phyloP scores from a whole-genome alignment of 2,329 filamentous ascomycete species.

The Ilyonectria mors-panacis region DNA sequence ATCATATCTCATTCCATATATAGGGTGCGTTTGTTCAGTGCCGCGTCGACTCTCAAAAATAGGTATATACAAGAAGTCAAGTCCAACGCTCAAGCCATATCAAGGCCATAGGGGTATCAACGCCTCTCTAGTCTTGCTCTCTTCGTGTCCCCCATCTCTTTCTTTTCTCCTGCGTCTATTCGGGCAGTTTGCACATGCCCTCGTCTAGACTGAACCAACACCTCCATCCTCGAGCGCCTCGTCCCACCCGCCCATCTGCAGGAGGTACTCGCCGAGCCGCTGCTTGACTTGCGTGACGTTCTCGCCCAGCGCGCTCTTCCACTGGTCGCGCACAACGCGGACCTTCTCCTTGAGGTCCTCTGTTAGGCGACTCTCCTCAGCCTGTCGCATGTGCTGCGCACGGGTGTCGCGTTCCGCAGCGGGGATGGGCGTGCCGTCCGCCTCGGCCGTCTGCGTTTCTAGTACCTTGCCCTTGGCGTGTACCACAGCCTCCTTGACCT shows the following conservation, averaged over 20 bases:
- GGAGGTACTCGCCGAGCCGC: conserved; percentile 80
- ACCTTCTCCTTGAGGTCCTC: conserved; percentile 95
- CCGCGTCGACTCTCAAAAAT: conserved; percentile 11
- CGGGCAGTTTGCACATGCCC: conserved; percentile 10
- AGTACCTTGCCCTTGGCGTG: conserved; percentile 77
- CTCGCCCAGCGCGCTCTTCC: conserved; percentile 88
- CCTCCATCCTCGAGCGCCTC: conserved; percentile 76
- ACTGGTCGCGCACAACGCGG: conserved; percentile 89
- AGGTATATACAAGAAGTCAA: conserved; percentile 37
- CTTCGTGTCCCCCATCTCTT: conserved; percentile 11
- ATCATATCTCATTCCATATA: conserved; percentile 30
- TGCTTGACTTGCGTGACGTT: conserved; percentile 81
- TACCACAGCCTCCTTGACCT: conserved; percentile 86
- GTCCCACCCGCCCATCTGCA: conserved; percentile 89
- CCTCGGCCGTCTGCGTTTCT: conserved; percentile 72
- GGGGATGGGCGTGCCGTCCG: conserved; percentile 50
- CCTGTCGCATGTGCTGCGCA: conserved; percentile 70
- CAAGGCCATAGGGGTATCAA: conserved; percentile 49
- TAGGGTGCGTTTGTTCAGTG: background rate
- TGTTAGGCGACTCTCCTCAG: conserved; percentile 81
- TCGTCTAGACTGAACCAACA: conserved; percentile 61
- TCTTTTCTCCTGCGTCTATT: background rate
- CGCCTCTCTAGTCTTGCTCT: conserved; percentile 34
- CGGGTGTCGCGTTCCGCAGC: conserved; percentile 55
- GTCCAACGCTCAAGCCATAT: conserved; percentile 30